phyloP scores from a whole-genome alignment of 2,329 filamentous ascomycete species.

The Paraphaeosphaeria minitans region DNA sequence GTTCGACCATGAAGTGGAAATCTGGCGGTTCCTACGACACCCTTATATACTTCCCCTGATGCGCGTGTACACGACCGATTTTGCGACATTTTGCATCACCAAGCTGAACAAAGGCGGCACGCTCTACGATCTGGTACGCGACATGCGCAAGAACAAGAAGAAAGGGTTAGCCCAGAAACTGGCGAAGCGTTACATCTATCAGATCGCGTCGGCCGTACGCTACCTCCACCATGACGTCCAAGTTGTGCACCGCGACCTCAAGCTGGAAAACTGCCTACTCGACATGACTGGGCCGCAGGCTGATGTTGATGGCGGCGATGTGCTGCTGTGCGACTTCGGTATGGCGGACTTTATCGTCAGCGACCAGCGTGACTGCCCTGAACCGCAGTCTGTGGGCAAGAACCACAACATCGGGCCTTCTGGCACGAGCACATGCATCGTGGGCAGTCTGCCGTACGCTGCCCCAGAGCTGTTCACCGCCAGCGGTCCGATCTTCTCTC shows the following conservation, averaged over 20 bases:
- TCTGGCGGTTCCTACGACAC: constrained; percentile 70
- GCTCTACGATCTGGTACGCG: constrained; percentile 65
- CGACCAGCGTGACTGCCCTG: constrained; percentile 57
- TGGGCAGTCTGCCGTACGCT: constrained; percentile 64
- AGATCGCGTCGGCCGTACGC: constrained; percentile 67
- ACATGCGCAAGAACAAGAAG: constrained; percentile 51
- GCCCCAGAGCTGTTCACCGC: constrained; percentile 56
- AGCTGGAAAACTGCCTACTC: constrained; percentile 70
- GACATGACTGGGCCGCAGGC: constrained; percentile 58
- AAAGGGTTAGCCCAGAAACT: constrained; percentile 57
- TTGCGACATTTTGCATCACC: constrained; percentile 72
- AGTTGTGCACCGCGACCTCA: constrained; percentile 70
- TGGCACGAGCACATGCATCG: constrained; percentile 62
- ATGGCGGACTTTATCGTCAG: constrained; percentile 70
- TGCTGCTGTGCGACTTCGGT: constrained; percentile 71
- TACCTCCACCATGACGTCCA: constrained; percentile 71
- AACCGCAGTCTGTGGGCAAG: constrained; percentile 51
- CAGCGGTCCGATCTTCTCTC: constrained; percentile 50
- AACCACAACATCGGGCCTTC: constrained; percentile 58
- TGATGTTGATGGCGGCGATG: constrained; percentile 57
- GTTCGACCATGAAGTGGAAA: constrained; percentile 70
- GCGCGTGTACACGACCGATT: constrained; percentile 68
- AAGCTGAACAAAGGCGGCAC: constrained; percentile 67
- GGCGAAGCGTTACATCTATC: constrained; percentile 65
- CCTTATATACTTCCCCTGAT: constrained; percentile 66